phyloP scores from a whole-genome alignment of 202 grass and related monocot species.

The Zizania palustris region DNA sequence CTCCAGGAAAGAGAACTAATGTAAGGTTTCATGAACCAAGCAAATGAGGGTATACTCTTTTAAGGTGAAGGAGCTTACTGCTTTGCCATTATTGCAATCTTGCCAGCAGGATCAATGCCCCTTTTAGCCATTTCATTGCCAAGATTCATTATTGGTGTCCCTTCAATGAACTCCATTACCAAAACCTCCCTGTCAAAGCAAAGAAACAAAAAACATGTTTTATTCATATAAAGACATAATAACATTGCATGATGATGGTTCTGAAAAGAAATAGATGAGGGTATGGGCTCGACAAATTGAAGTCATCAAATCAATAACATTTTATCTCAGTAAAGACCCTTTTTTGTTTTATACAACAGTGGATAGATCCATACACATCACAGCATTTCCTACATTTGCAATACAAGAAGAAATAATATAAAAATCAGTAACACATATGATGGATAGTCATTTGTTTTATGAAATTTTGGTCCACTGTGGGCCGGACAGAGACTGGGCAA shows the following conservation, averaged over 20 bases:
- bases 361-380: constrained; percentile 5
- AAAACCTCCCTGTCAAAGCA: constrained; percentile 65
- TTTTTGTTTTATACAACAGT: constrained; percentile 34
- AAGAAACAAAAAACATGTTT: constrained; percentile 27
- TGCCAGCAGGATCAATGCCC: constrained; percentile 87
- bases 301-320: neutral
- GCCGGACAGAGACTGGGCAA: neutral
- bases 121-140: constrained; percentile 86
- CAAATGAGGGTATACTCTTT: constrained; percentile 55
- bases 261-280: constrained; percentile 34
- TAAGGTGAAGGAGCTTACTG: constrained; percentile 76
- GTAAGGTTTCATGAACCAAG: constrained; percentile 39
- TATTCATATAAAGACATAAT: neutral
- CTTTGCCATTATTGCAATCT: constrained; percentile 82
- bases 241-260: neutral
- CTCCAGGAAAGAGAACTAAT: neutral
- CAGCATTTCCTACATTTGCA: constrained; percentile 24
- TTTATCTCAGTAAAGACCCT: neutral
- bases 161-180: constrained; percentile 95
- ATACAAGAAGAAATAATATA: constrained; percentile 10
- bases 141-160: constrained; percentile 97
- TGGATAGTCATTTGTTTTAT: constrained; percentile 25
- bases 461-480: constrained; percentile 3
- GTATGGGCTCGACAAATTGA: constrained; percentile 27
- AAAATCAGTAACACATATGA: constrained; percentile 17